Evolutionary conservation across 306 rosid genomes (phyloP).

Genomic region (Senna tora): DNA sequence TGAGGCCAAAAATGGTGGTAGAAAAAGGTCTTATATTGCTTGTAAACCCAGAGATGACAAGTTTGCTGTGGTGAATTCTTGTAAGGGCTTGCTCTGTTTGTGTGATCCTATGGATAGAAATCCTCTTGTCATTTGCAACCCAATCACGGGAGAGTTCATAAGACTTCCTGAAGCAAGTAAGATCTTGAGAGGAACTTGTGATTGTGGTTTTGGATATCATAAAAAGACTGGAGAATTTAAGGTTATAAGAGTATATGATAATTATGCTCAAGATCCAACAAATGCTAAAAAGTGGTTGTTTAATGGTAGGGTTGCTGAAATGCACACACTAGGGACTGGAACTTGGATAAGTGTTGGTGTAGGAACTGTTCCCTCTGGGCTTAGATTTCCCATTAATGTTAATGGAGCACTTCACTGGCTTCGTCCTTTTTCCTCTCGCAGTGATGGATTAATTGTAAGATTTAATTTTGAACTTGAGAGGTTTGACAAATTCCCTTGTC

Average conservation of each 20-base stretch:
- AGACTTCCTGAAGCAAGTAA: conserved; percentile 20
- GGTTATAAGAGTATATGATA: too few species aligned
- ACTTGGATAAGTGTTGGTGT: background rate
- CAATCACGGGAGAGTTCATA: conserved; percentile 31
- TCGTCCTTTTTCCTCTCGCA: too few species aligned
- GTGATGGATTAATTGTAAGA: background rate
- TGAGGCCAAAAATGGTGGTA: background rate
- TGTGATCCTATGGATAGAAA: background rate
- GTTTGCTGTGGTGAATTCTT: conserved; percentile 28
- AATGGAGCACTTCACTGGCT: conserved; percentile 37
- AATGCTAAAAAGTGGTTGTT: too few species aligned
- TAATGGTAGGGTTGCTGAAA: too few species aligned
- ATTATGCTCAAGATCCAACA: too few species aligned
- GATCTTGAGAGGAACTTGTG: rapidly evolving
- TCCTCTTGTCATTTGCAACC: conserved; percentile 36
- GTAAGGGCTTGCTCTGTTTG: conserved; percentile 40
- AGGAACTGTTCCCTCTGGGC: background rate
- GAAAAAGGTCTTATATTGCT: too few species aligned
- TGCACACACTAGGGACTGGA: too few species aligned
- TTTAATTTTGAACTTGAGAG: conserved; percentile 33
- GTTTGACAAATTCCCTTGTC: conserved; percentile 30
- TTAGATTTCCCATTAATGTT: conserved; percentile 3
- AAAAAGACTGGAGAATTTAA: too few species aligned
- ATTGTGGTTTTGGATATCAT: too few species aligned
- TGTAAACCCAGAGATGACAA: background rate